phyloP scores from a whole-genome alignment of 345 rosid species.

The Aquilaria yunnanensis region DNA sequence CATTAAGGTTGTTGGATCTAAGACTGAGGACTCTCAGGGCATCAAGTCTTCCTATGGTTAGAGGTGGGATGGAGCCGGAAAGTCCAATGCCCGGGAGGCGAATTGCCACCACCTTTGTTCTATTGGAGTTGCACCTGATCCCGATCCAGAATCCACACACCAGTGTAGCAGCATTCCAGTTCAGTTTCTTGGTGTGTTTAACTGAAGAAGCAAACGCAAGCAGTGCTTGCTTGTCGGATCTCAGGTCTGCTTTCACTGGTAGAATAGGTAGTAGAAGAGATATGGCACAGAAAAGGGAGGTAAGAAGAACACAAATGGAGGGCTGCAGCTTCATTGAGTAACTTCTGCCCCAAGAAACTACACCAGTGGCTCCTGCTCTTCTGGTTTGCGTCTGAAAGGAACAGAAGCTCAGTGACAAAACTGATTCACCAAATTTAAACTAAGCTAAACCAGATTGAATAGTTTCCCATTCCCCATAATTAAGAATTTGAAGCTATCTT shows the following conservation, averaged over 20 bases:
- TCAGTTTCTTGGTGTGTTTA: slow-evolving; percentile 41
- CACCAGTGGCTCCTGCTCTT: slow-evolving; percentile 1
- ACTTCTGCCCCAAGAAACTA: slow-evolving; percentile 7
- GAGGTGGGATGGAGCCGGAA: slow-evolving; percentile 46
- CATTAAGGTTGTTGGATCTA: slow-evolving; percentile 59
- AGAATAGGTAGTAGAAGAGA: not conserved
- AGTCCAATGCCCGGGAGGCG: slow-evolving; percentile 74
- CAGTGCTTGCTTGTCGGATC: slow-evolving; percentile 50
- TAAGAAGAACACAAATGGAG: slow-evolving; percentile 9
- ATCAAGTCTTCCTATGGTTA: slow-evolving; percentile 46
- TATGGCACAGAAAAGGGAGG: slow-evolving; percentile 16
- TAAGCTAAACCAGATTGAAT: too few relatives aligned
- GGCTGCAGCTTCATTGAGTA: slow-evolving; percentile 27
- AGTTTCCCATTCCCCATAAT: too few relatives aligned
- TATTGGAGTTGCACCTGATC: slow-evolving; percentile 36
- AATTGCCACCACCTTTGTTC: slow-evolving; percentile 36
- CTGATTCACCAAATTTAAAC: too few relatives aligned
- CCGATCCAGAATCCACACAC: slow-evolving; percentile 61
- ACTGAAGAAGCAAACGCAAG: slow-evolving; percentile 42
- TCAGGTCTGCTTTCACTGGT: slow-evolving; percentile 30
- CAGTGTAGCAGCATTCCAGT: slow-evolving; percentile 41
- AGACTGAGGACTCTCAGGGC: slow-evolving; percentile 61
- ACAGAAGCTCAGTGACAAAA: too few relatives aligned
- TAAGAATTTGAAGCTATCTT: too few relatives aligned
- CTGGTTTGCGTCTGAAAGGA: not conserved